These are phyloP conservation scores for Sporothrix curviconia DNA, from an alignment of 2,329 filamentous ascomycete species.

Conservation along the genomic window DNA sequence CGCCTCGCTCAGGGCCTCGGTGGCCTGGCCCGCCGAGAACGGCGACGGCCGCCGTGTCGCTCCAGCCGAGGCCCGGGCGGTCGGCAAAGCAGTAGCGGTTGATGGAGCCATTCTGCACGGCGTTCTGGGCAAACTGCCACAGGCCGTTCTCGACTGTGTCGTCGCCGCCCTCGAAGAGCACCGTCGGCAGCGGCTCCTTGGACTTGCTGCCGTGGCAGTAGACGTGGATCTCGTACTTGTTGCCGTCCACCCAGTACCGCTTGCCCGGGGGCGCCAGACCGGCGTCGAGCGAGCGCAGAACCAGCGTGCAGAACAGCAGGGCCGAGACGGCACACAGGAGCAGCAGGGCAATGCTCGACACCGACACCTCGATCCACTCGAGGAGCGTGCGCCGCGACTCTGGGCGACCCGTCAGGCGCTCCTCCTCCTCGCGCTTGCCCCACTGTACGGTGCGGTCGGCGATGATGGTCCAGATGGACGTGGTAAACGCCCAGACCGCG, in stretches of 20 bases:
- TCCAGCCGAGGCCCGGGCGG: constrained; percentile 80
- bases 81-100: constrained; percentile 91
- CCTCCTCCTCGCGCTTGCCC: constrained; percentile 90
- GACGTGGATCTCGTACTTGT: constrained; percentile 82
- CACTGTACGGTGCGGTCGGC: constrained; percentile 79
- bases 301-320: constrained; percentile 71
- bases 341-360: constrained; percentile 65
- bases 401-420: constrained; percentile 79
- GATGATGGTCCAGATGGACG: constrained; percentile 70
- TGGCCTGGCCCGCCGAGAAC: constrained; percentile 86
- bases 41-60: constrained; percentile 90
- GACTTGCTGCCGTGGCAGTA: constrained; percentile 73
- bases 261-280: constrained; percentile 67
- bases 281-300: constrained; percentile 73
- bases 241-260: constrained; percentile 71
- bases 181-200: constrained; percentile 59
- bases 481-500: constrained; percentile 72
- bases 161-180: constrained; percentile 81
- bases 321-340: constrained; percentile 62
- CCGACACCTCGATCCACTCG: constrained; percentile 77
- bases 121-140: constrained; percentile 70
- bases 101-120: constrained; percentile 74
- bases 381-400: constrained; percentile 75
- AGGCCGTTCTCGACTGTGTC: constrained; percentile 71
- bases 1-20: constrained; percentile 81